These are phyloP conservation scores for Tremellales sp. DNA, from an alignment of 1,284 basidiomycete species.

Conservation along the genomic window DNA sequence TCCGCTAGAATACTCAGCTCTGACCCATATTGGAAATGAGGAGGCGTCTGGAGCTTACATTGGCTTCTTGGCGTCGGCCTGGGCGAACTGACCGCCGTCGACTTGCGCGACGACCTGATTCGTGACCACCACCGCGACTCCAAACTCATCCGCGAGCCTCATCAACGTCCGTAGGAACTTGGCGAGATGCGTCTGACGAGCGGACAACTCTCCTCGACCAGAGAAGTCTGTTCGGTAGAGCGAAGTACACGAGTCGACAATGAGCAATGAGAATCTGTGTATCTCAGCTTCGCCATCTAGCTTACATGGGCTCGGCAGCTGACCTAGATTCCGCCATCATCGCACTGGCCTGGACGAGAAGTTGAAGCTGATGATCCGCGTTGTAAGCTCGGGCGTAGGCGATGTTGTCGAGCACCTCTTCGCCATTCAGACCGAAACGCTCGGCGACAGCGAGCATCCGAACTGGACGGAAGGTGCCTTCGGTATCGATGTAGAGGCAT, in stretches of 20 bases:
- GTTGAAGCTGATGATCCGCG: slow-evolving; percentile 90
- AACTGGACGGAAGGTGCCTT: slow-evolving; percentile 96
- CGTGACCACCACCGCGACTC: slow-evolving; percentile 93
- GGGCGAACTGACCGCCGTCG: slow-evolving; percentile 81
- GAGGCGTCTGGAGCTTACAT: slow-evolving; percentile 52
- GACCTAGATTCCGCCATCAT: slow-evolving; percentile 96
- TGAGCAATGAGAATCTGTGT: slow-evolving; percentile 84
- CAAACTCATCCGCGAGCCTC: slow-evolving; percentile 96
- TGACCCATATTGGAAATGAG: background rate
- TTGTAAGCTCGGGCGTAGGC: slow-evolving; percentile 99
- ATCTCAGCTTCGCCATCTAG: background rate
- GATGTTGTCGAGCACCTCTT: slow-evolving; percentile 97
- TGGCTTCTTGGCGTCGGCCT: slow-evolving; percentile 88
- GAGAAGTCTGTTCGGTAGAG: slow-evolving; percentile 95
- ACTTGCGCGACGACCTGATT: slow-evolving; percentile 99
- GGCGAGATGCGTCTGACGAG: slow-evolving; percentile 93
- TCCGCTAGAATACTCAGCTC: slow-evolving; percentile 51
- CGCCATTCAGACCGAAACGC: slow-evolving; percentile 89
- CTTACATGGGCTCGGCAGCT: slow-evolving; percentile 14
- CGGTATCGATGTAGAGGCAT: slow-evolving; percentile 98
- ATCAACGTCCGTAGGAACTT: slow-evolving; percentile 92
- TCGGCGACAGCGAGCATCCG: slow-evolving; percentile 93
- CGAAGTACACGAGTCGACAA: slow-evolving; percentile 95
- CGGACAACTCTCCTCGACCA: slow-evolving; percentile 91
- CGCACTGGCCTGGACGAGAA: slow-evolving; percentile 87